Conservation (phyloP, 106 monocot genomes). For the Dioscorea dumetorum region DNA sequence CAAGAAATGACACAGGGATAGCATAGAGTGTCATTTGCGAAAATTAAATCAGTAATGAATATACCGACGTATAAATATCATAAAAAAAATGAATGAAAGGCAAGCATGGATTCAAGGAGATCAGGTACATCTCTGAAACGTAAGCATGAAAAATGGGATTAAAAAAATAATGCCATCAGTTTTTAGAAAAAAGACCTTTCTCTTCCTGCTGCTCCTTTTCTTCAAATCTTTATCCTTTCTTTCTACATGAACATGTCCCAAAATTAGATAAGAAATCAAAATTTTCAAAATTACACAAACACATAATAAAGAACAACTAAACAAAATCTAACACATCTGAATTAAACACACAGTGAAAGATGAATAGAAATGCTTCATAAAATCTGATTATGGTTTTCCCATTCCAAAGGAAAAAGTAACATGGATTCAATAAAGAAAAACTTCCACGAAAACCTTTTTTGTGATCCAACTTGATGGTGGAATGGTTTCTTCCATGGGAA, state of each 20-base stretch:
- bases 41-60: neutral
- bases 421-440: neutral
- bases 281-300: neutral
- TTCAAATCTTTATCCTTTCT: slow-evolving; percentile 72
- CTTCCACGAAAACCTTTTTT: slow-evolving; percentile 55
- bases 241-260: slow-evolving; percentile 30
- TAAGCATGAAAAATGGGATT: neutral
- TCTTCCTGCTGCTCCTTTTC: slow-evolving; percentile 65
- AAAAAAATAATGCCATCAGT: neutral
- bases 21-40: neutral
- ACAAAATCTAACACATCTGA: no score
- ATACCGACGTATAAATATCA: neutral
- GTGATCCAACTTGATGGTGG: slow-evolving; percentile 44
- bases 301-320: no score
- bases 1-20: neutral
- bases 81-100: neutral
- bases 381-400: no score
- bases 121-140: neutral
- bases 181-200: slow-evolving; percentile 45
- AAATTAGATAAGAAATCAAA: neutral
- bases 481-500: slow-evolving; percentile 78
- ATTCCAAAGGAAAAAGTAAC: neutral
- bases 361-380: no score
- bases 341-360: no score
- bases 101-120: neutral